Evolutionary conservation across 2,329 filamentous ascomycete species (phyloP).

Genomic region (Colletotrichum horii): DNA sequence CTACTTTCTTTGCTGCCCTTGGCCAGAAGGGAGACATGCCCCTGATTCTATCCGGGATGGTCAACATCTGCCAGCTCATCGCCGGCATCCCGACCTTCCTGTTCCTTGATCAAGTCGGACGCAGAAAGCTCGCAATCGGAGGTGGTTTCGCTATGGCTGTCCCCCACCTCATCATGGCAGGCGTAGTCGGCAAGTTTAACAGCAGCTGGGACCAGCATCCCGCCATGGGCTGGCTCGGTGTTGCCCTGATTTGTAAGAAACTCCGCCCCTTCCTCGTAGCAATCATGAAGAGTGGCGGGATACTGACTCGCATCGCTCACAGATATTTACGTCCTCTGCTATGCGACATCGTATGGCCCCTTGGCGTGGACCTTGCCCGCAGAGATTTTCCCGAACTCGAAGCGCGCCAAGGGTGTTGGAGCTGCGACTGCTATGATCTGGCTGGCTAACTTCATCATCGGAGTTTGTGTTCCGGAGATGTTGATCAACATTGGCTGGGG

Average conservation of each 20-base stretch:
- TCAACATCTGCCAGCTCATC: constrained; percentile 38
- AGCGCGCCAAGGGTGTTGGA: constrained; percentile 40
- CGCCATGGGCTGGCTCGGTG: not conserved
- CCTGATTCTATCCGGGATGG: constrained; percentile 35
- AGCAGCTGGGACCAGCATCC: not conserved
- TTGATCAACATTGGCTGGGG: constrained; percentile 53
- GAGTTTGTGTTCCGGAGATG: constrained; percentile 59
- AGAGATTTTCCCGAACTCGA: constrained; percentile 40
- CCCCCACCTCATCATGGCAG: constrained; percentile 5
- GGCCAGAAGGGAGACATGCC: constrained; percentile 31
- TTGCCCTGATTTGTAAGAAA: not conserved
- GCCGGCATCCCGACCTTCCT: constrained; percentile 31
- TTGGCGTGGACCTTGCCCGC: constrained; percentile 39
- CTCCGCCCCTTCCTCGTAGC: not conserved
- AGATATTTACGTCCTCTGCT: constrained; percentile 34
- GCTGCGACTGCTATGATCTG: constrained; percentile 37
- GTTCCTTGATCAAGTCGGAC: constrained; percentile 35
- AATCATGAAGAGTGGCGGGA: not conserved
- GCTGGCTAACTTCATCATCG: constrained; percentile 42
- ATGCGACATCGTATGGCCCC: constrained; percentile 35
- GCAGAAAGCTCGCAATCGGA: constrained; percentile 30
- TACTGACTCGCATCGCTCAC: constrained; percentile 2
- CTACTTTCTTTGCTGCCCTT: constrained; percentile 29
- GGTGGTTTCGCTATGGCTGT: constrained; percentile 32
- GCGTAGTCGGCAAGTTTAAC: not conserved